Conservation (phyloP, 805 yeast genomes). For the Saccharomycopsis fodiens region DNA sequence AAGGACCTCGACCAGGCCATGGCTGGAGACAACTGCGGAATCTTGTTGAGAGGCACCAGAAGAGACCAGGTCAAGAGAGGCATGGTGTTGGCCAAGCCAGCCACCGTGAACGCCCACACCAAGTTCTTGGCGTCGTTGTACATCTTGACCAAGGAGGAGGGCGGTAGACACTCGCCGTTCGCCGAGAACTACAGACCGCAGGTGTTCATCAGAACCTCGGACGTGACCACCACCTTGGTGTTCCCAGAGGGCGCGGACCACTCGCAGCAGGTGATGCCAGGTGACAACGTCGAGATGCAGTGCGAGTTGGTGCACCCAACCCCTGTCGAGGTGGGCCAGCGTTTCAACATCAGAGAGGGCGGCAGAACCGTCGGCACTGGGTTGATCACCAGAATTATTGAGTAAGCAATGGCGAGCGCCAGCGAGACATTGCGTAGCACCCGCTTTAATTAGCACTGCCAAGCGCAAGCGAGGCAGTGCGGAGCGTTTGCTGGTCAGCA, state of each 20-base stretch:
- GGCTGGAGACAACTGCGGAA: slow-evolving; percentile 99
- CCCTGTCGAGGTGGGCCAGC: slow-evolving; percentile 92
- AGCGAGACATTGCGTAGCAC: too few relatives aligned
- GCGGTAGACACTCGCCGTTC: slow-evolving; percentile 98
- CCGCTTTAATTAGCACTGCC: too few relatives aligned
- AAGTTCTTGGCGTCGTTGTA: slow-evolving; percentile 88
- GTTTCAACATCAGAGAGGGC: slow-evolving; percentile 99
- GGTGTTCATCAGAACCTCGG: slow-evolving; percentile 92
- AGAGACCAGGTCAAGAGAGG: slow-evolving; percentile 96
- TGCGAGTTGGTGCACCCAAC: slow-evolving; percentile 85
- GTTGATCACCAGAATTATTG: slow-evolving; percentile 85
- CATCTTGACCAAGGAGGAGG: slow-evolving; percentile 92
- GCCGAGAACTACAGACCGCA: slow-evolving; percentile 98
- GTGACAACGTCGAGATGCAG: slow-evolving; percentile 97
- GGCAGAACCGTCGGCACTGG: slow-evolving; percentile 99
- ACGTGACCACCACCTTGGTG: slow-evolving; percentile 81
- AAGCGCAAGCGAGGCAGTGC: too few relatives aligned
- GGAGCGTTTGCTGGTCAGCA: too few relatives aligned
- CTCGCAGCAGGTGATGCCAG: slow-evolving; percentile 90
- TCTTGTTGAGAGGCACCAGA: slow-evolving; percentile 94
- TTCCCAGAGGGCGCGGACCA: slow-evolving; percentile 86
- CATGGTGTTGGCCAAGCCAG: slow-evolving; percentile 94
- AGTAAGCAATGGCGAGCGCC: too few relatives aligned
- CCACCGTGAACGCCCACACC: slow-evolving; percentile 84
- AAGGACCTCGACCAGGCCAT: slow-evolving; percentile 95